Base-by-base conservation (phyloP, 2,329 filamentous ascomycete species). In the Xylariaceae sp. region DNA sequence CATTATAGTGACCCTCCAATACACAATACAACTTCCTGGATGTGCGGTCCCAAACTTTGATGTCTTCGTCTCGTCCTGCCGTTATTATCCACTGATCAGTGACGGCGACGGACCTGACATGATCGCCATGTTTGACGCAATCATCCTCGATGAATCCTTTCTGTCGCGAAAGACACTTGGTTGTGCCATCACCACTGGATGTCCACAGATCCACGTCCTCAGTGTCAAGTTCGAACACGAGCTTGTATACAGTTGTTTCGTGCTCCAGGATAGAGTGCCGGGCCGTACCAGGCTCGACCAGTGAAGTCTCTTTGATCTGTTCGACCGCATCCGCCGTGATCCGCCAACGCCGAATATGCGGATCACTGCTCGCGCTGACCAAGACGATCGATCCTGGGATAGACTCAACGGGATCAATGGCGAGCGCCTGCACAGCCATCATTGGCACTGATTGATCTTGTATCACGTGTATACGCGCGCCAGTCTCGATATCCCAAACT, bases 1-100 rank as follows among this genome's bases (percentile, higher is more conserved):
- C 93, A 61, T 98, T 90, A 61, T 82, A 97, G 68, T 98, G 93
- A 0, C 93, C 93, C 29, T 80, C 77, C 49, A 92, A 83, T 6
- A 78, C 77, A 64, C 86, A 86, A 60, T 85, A 78, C 23, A 94
- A 71, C 62, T 85, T 82, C 4, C 88, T 88, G 7, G 81, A 84
- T 49, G 81, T 62, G 37, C 77, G 70, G 64, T 95, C 86, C 92
- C 92, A 98, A 7, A 97, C 78, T 57, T 94, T 86, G 47, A 98
- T 76, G 57, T 95, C 82, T 67, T 98, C 93, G 60, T 96, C 89
- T 55, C 93, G 77, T 46, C 93, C 95, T 2, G 86, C 91, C 1
- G 93, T 96, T 34, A 95, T 68, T 11, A 93, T 80, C 83, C 88
- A 92, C 17, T 83, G 78, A 4, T 86, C 85, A 1, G 81, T 82